These are phyloP conservation scores for Fusarium kyushuense DNA, from an alignment of 2,329 filamentous ascomycete genomes.

Conservation along the genomic window DNA sequence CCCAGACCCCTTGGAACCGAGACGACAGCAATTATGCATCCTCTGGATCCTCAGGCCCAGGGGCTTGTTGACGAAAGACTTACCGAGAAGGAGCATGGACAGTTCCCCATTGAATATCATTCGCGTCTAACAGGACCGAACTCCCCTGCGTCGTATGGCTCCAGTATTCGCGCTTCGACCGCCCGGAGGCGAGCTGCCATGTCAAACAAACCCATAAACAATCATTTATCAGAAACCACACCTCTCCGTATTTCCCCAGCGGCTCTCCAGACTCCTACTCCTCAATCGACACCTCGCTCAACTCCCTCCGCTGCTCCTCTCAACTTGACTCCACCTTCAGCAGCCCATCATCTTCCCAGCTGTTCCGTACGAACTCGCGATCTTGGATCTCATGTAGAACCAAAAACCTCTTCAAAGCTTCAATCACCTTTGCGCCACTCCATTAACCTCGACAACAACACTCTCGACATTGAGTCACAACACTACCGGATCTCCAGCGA, in stretches of 20 bases:
- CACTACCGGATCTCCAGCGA: conserved; percentile 27
- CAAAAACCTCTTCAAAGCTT: conserved; percentile 48
- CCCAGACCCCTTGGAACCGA: conserved; percentile 43
- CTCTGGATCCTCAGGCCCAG: conserved; percentile 37
- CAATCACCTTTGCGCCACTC: conserved; percentile 51
- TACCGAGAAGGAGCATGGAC: conserved; percentile 30
- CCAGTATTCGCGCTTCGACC: conserved; percentile 39
- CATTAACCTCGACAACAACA: conserved; percentile 43
- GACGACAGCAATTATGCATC: conserved; percentile 50
- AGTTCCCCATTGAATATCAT: conserved; percentile 42
- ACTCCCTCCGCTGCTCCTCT: conserved; percentile 22
- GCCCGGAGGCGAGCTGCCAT: conserved; percentile 32
- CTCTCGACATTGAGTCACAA: conserved; percentile 27
- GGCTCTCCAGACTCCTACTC: conserved; percentile 31
- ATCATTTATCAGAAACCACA: conserved; percentile 39
- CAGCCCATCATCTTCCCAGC: conserved; percentile 35
- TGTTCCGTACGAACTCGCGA: conserved; percentile 43
- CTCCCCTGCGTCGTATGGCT: conserved; percentile 37
- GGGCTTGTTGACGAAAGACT: conserved; percentile 35
- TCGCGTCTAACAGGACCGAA: conserved; percentile 38
- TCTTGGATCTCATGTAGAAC: conserved; percentile 44
- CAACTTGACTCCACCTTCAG: conserved; percentile 30
- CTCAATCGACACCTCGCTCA: conserved; percentile 27
- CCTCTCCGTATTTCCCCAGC: conserved; percentile 34
- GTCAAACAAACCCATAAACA: conserved; percentile 37